Evolutionary conservation across 2,329 filamentous ascomycete species (phyloP), one percentile per base, ranked within the genome.

Genomic region (Microascus cirrosus): DNA sequence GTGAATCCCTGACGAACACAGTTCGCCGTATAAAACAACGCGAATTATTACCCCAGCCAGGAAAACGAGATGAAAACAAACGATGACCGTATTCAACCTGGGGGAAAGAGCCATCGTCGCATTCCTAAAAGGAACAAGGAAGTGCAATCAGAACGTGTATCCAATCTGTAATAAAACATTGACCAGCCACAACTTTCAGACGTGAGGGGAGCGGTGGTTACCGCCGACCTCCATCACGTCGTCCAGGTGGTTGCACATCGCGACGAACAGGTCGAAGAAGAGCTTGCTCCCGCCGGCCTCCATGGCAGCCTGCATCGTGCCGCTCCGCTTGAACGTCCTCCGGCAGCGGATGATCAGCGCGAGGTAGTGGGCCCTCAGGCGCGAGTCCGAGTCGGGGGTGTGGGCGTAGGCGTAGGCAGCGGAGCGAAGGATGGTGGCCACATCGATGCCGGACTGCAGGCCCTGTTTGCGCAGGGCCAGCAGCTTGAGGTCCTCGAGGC

Each of bases 241-340:
- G 69, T 84, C 89, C 67, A 95, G 88, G 68, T 95, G 90, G 69
- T 96, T 95, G 73, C 89, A 91, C 73, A 96, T 83, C 20, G 92
- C 90, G 55, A 96, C 92, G 69, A 96, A 96, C 52, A 96, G 77
- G 68, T 96, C 92, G 69, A 96, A 96, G 76, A 95, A 96, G 60
- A 95, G 77, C 67, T 88, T 81, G 1, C 78, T 88, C 57, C 90
- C 90, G 32, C 92, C 92, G 61, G 84, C 83, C 70, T 88, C 88
- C 91, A 96, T 96, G 75, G 96, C 91, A 64, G 89, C 83, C 73
- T 96, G 92, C 91, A 96, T 95, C 3, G 91, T 96, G 58, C 91
- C 90, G 71, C 90, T 95, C 58, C 90, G 81, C 78, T 95, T 96
- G 74, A 96, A 96, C 2, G 90, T 95, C 67, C 83, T 82, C 63